These are phyloP conservation scores for Platanthera guangdongensis DNA, from an alignment of 106 monocot species.

Conservation along the genomic window DNA sequence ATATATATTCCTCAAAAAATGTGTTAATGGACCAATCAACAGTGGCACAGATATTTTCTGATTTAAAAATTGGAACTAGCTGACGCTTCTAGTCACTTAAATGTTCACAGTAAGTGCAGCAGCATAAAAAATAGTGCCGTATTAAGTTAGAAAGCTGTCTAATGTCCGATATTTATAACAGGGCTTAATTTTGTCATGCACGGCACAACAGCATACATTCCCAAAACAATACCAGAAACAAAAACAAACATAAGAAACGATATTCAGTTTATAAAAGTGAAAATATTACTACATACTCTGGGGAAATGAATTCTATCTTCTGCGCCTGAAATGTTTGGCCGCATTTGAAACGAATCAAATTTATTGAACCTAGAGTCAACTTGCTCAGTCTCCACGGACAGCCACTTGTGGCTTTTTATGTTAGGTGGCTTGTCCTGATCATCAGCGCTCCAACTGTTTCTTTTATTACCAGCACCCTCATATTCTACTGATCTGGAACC, in stretches of 20 bases:
- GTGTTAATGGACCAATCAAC: neutral
- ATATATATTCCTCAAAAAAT: neutral
- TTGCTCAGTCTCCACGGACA: conserved; percentile 23
- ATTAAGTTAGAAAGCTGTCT: neutral
- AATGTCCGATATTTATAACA: neutral
- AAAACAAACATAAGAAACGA: neutral
- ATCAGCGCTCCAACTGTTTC: conserved; percentile 10
- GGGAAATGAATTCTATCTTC: conserved; percentile 33
- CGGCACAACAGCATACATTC: neutral
- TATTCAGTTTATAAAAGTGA: neutral
- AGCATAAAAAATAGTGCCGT: neutral
- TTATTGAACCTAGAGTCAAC: conserved; percentile 21
- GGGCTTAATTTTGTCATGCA: neutral
- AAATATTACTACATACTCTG: conserved; percentile 28
- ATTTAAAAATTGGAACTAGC: neutral
- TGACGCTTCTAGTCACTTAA: neutral
- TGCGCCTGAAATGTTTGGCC: conserved; percentile 16
- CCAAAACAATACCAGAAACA: neutral
- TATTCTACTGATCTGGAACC: conserved; percentile 12
- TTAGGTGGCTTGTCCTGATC: conserved; percentile 33
- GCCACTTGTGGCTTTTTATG: conserved; percentile 34
- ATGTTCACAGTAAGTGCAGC: neutral
- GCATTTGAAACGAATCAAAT: conserved; percentile 15
- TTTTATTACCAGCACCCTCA: conserved; percentile 8
- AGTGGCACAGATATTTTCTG: neutral